These are phyloP conservation scores for Colletotrichum noveboracense DNA, from an alignment of 2,329 filamentous ascomycete genomes.

Conservation along the genomic window DNA sequence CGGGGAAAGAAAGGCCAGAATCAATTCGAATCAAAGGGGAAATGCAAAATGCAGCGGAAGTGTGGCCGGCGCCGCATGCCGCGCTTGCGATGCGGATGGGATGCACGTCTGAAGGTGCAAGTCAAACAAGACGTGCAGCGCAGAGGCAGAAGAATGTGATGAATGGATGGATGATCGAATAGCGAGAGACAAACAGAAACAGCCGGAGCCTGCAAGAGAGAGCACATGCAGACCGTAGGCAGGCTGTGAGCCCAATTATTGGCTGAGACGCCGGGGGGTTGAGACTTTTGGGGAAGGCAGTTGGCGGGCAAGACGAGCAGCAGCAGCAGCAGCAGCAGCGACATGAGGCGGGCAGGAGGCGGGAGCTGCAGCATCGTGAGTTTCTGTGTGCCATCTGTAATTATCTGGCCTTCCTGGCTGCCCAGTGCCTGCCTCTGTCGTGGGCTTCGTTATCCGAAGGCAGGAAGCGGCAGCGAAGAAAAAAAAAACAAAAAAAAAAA, in stretches of 20 bases:
- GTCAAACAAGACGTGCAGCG: constrained; percentile 19
- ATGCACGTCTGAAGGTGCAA: constrained; percentile 18
- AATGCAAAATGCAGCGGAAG: neutral
- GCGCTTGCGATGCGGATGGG: constrained; percentile 17
- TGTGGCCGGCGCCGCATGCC: constrained; percentile 11
- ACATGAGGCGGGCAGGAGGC: neutral
- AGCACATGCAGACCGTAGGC: constrained; percentile 7
- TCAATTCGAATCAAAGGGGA: neutral
- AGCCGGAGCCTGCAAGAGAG: neutral
- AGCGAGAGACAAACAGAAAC: constrained; percentile 11
- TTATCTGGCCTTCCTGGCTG: neutral
- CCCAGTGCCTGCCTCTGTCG: neutral
- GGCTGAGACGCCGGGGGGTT: neutral
- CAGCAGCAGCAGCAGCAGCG: neutral
- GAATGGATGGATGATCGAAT: constrained; percentile 1
- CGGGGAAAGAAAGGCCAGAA: neutral
- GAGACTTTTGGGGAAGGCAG: neutral
- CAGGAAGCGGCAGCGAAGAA: neutral
- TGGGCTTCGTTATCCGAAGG: neutral
- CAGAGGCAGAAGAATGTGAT: constrained; percentile 2
- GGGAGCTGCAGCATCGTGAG: constrained; percentile 8
- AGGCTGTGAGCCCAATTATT: neutral
- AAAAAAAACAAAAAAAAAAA: neutral
- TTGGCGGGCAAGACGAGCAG: neutral
- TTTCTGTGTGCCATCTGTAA: neutral